Percentiles rank a stretch among this genome's conserved stretches.
Evolutionary conservation across 2,329 filamentous ascomycete genomes (phyloP).

Genomic region (Ascochyta fabae): DNA sequence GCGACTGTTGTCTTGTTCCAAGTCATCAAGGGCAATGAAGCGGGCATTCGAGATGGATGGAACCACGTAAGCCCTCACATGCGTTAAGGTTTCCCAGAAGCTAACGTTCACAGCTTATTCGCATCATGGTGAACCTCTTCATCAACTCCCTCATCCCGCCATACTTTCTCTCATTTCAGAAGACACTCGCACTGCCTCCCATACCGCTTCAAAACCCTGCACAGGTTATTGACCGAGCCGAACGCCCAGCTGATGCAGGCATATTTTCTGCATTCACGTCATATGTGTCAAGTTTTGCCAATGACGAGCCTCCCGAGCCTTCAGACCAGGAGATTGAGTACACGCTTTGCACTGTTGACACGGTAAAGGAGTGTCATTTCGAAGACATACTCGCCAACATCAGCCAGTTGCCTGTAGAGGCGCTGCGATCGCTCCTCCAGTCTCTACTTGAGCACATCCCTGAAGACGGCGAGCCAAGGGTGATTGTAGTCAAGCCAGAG

Average conservation of each 20-base stretch:
- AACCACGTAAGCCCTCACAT: slow-evolving; percentile 66
- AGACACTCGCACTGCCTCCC: slow-evolving; percentile 72
- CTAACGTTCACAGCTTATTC: slow-evolving; percentile 71
- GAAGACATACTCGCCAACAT: slow-evolving; percentile 84
- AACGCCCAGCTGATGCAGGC: slow-evolving; percentile 78
- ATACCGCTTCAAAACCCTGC: slow-evolving; percentile 92
- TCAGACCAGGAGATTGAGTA: slow-evolving; percentile 97
- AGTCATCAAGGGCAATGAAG: slow-evolving; percentile 84
- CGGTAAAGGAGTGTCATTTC: slow-evolving; percentile 87
- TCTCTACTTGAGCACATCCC: slow-evolving; percentile 84
- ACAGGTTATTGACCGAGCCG: slow-evolving; percentile 87
- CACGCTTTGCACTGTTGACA: slow-evolving; percentile 92
- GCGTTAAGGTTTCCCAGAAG: not conserved
- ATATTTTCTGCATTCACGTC: slow-evolving; percentile 94
- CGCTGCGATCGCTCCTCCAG: slow-evolving; percentile 69
- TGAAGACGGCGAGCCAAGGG: slow-evolving; percentile 78
- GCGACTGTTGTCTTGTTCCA: slow-evolving; percentile 95
- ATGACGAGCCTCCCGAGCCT: slow-evolving; percentile 95
- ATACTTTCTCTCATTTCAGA: slow-evolving; percentile 71
- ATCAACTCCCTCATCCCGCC: slow-evolving; percentile 91
- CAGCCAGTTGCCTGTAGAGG: slow-evolving; percentile 67
- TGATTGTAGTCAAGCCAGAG: slow-evolving; percentile 92
- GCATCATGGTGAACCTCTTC: slow-evolving; percentile 94
- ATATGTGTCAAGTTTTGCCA: slow-evolving; percentile 98
- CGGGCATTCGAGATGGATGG: slow-evolving; percentile 78